phyloP scores from a whole-genome alignment of 2,329 filamentous ascomycete genomes.

The Ophiostoma sp. region DNA sequence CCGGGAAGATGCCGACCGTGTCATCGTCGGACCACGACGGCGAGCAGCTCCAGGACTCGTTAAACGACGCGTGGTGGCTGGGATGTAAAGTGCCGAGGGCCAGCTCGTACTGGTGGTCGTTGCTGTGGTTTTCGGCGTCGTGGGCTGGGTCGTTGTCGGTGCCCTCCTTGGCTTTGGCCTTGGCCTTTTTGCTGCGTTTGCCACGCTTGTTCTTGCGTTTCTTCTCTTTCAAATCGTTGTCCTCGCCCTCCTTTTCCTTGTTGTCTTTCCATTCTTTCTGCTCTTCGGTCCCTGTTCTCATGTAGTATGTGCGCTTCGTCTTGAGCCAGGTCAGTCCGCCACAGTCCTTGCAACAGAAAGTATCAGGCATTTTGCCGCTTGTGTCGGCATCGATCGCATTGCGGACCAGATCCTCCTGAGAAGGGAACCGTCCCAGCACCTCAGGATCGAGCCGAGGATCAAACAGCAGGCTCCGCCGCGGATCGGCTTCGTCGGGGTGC shows the following conservation, averaged over 20 bases:
- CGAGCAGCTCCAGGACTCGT: constrained; percentile 15
- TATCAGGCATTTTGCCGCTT: background rate
- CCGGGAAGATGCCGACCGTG: background rate
- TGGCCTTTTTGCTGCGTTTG: background rate
- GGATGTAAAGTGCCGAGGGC: constrained; percentile 14
- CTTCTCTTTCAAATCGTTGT: background rate
- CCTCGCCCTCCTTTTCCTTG: background rate
- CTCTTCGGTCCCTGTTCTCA: background rate
- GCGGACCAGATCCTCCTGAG: background rate
- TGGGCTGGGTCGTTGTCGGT: background rate
- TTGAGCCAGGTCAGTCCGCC: constrained; percentile 18
- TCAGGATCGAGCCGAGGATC: constrained; percentile 18
- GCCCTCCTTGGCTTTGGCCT: constrained; percentile 3
- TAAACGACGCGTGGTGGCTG: constrained; percentile 21
- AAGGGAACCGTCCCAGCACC: background rate
- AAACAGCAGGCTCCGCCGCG: background rate
- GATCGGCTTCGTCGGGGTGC: constrained; percentile 21
- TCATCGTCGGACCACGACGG: background rate
- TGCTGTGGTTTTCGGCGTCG: background rate
- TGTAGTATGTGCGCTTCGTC: constrained; percentile 2
- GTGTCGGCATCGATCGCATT: background rate
- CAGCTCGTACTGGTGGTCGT: background rate
- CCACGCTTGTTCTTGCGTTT: background rate
- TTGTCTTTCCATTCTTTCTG: too few species aligned
- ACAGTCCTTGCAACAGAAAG: constrained; percentile 9